Evolutionary conservation across 345 rosid genomes (phyloP), one percentile per base, ranked within the genome.

Genomic region (Eucalyptus tenuipes): DNA sequence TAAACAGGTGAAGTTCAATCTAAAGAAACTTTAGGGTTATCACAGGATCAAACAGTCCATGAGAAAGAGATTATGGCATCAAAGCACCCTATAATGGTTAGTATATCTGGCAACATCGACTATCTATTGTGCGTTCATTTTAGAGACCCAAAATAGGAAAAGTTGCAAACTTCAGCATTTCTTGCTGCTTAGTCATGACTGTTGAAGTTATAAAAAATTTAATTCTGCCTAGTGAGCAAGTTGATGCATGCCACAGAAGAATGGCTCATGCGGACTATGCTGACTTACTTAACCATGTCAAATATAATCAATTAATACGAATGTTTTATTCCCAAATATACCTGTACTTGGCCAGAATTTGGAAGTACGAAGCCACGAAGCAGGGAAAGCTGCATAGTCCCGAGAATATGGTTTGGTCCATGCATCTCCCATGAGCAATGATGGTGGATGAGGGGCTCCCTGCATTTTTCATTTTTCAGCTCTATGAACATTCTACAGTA

Each of bases 391-490:
- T 31, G 99, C 99, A 87, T 95, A 97, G 87, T 96, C 98, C 80
- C 99, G 92, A 25, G 98, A 92, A 91, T 98, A 98, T 25, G 99
- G 98, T 81, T 97, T 97, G 44, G 94, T 92, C 99, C 99, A 98
- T 88, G 96, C 33, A 91, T 98, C 99, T 93, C 95, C 98, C 99
- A 98, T 97, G 89, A 98, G 97, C 95, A 98, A 89, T 37, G 97
- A 95, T 91, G 97, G 99, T 49, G 99, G 99, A 93, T 98, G 99
- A 90, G 99, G 99, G 49, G 99, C 99, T 91, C 98, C 95, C 99
- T 98, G 97, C 89, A 90, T 86, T 89, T 88, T 68, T 84, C 85
- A 61, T 87, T 68, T 85, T 92, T 86, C 82, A 75, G 82, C 5
- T 75, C 27, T 20, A 37, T 75, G 25, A 75, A 40, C 82, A 10